Conservation (phyloP, 371 early-diverging fungal genomes). For the Saksenaea vasiformis region DNA sequence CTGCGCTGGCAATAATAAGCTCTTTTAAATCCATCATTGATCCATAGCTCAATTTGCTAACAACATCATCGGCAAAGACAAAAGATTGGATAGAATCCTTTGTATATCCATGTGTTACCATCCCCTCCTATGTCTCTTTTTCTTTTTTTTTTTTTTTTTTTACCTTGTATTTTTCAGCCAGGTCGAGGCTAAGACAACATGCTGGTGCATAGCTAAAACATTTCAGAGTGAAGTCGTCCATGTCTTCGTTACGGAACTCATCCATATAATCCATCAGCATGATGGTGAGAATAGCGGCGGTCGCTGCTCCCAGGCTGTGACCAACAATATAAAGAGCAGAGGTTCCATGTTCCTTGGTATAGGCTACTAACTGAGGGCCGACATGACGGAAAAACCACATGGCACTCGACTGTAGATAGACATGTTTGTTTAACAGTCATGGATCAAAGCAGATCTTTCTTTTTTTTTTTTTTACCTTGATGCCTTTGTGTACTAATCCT, state of each 20-base stretch:
- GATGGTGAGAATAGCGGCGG: conserved; percentile 74
- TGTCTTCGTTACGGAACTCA: conserved; percentile 46
- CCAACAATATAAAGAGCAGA: conserved; percentile 68
- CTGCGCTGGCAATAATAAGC: conserved; percentile 38
- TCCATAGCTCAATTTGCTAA: conserved; percentile 47
- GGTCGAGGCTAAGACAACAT: conserved; percentile 34
- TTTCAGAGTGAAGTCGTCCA: conserved; percentile 29
- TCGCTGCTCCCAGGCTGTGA: conserved; percentile 78
- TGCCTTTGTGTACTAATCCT: conserved; percentile 79
- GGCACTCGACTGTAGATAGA: conserved; percentile 42
- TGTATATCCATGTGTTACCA: not conserved
- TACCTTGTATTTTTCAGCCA: conserved; percentile 45
- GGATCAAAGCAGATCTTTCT: not conserved
- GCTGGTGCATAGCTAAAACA: conserved; percentile 45
- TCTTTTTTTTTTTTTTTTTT: no score
- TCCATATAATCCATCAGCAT: conserved; percentile 65
- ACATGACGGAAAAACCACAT: conserved; percentile 72
- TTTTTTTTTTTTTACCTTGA: conserved; percentile 48
- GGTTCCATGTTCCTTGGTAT: conserved; percentile 60
- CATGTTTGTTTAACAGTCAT: not conserved
- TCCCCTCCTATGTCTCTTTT: not conserved
- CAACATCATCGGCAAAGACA: conserved; percentile 48
- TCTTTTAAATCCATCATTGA: conserved; percentile 50
- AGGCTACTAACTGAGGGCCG: conserved; percentile 66
- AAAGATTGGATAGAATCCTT: conserved; percentile 40